A percentile compares a stretch with the other conserved stretches of the same genome.
Conservation (phyloP, 2,329 filamentous ascomycete species). For the Fusarium sterilihyphosum region DNA sequence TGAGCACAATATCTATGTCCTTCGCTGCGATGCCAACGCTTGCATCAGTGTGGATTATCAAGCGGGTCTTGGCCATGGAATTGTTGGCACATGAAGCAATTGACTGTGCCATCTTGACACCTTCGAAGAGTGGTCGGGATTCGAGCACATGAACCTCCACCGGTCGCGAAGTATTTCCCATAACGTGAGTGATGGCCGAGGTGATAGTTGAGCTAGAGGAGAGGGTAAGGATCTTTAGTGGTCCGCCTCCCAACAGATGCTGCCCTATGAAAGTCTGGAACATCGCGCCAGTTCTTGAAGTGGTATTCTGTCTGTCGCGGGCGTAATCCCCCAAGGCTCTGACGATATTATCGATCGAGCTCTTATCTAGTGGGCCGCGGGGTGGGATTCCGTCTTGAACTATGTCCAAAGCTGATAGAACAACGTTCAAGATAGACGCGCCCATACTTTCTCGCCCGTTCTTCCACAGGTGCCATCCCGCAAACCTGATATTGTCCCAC, state of each 20-base stretch:
- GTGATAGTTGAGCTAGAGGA: constrained; percentile 71
- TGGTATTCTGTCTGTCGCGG: constrained; percentile 38
- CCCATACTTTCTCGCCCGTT: constrained; percentile 75
- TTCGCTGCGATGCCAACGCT: constrained; percentile 63
- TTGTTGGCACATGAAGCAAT: constrained; percentile 54
- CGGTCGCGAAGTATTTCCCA: constrained; percentile 46
- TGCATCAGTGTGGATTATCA: constrained; percentile 69
- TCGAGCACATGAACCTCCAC: constrained; percentile 71
- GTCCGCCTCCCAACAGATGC: constrained; percentile 29
- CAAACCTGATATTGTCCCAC: constrained; percentile 66
- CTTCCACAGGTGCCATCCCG: constrained; percentile 71
- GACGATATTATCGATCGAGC: constrained; percentile 29
- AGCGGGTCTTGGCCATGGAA: constrained; percentile 44
- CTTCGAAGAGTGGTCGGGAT: constrained; percentile 74
- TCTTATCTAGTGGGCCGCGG: not conserved
- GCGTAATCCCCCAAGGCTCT: constrained; percentile 30
- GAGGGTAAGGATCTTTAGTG: constrained; percentile 65
- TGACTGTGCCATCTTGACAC: constrained; percentile 63
- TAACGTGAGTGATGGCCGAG: constrained; percentile 56
- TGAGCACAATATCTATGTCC: constrained; percentile 65
- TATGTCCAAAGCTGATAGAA: constrained; percentile 57
- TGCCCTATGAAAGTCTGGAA: constrained; percentile 48
- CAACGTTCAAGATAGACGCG: constrained; percentile 63
- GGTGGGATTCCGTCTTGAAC: constrained; percentile 48
- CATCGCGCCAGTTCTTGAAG: constrained; percentile 46